Evolutionary conservation across 768 basidiomycete genomes (phyloP).

Genomic region (Hortiboletus campestris): DNA sequence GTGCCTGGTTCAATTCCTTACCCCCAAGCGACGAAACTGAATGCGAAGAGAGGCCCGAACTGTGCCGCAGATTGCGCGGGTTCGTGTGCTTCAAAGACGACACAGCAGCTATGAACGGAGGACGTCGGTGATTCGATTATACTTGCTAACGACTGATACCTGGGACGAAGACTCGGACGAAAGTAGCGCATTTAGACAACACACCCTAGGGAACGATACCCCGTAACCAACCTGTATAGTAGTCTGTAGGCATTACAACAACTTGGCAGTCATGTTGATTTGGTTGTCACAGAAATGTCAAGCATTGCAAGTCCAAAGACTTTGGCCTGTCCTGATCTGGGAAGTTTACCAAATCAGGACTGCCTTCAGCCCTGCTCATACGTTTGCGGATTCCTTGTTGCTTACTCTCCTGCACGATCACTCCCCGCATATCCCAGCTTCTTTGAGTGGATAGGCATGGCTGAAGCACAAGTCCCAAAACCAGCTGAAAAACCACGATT

Average conservation of each 20-base stretch:
- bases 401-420: slow-evolving; percentile 6
- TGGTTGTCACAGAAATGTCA: not conserved
- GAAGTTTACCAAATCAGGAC: slow-evolving; percentile 28
- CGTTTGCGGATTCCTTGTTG: slow-evolving; percentile 3
- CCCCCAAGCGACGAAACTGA: slow-evolving; percentile 14
- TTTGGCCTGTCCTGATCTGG: not conserved
- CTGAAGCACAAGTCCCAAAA: slow-evolving; percentile 51
- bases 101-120: slow-evolving; percentile 1
- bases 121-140: slow-evolving; percentile 11
- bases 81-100: slow-evolving; percentile 51
- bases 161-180: slow-evolving; percentile 12
- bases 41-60: slow-evolving; percentile 32
- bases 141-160: slow-evolving; percentile 18
- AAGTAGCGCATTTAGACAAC: slow-evolving; percentile 18
- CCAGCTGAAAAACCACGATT: slow-evolving; percentile 52
- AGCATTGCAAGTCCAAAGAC: too few species aligned
- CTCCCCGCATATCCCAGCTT: slow-evolving; percentile 1
- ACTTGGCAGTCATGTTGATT: not conserved
- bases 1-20: slow-evolving; percentile 45
- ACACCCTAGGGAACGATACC: slow-evolving; percentile 24
- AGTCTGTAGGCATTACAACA: slow-evolving; percentile 15
- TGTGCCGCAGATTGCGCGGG: slow-evolving; percentile 43
- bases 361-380: not conserved
- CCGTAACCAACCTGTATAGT: slow-evolving; percentile 26
- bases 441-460: slow-evolving; percentile 41